Percentiles rank a stretch among this genome's conserved stretches.
phyloP scores from a whole-genome alignment of 2,329 filamentous ascomycete species.

The Dactylellina parvicollis region DNA sequence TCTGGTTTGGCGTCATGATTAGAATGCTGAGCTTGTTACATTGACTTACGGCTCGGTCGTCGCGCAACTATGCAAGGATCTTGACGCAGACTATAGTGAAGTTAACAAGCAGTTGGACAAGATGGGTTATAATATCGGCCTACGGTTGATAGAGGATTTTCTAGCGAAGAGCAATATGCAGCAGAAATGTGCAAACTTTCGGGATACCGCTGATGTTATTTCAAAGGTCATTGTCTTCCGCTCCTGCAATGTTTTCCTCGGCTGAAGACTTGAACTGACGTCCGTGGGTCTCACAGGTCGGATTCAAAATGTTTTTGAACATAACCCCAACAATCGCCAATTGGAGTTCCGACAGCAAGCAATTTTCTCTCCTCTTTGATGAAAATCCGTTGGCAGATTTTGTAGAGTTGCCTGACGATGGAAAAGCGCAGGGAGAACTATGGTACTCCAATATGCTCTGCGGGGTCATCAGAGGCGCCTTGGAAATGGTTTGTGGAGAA shows the following conservation, averaged over 20 bases:
- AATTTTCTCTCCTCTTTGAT: conserved; percentile 95
- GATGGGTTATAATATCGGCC: conserved; percentile 98
- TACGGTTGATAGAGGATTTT: conserved; percentile 96
- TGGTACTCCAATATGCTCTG: conserved; percentile 99
- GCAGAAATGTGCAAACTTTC: conserved; percentile 89
- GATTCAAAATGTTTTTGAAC: conserved; percentile 99
- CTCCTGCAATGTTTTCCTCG: background rate
- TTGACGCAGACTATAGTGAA: conserved; percentile 89
- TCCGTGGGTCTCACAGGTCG: conserved; percentile 71
- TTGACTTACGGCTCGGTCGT: conserved; percentile 98
- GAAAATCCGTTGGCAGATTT: conserved; percentile 98
- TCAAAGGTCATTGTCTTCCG: conserved; percentile 72
- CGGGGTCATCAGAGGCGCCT: conserved; percentile 84
- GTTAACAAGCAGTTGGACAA: conserved; percentile 98
- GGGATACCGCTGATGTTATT: conserved; percentile 96
- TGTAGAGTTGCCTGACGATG: conserved; percentile 95
- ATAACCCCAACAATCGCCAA: conserved; percentile 92
- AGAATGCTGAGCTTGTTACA: conserved; percentile 88
- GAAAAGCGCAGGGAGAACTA: conserved; percentile 90
- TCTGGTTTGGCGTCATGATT: background rate
- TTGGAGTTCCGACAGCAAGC: conserved; percentile 95
- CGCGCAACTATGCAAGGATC: conserved; percentile 94
- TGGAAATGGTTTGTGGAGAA: conserved; percentile 83
- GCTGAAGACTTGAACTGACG: background rate
- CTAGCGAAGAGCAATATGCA: conserved; percentile 91